Evolutionary conservation across 1,139 yeast genomes (phyloP).

Genomic region (Suhomyces chickasaworum): DNA sequence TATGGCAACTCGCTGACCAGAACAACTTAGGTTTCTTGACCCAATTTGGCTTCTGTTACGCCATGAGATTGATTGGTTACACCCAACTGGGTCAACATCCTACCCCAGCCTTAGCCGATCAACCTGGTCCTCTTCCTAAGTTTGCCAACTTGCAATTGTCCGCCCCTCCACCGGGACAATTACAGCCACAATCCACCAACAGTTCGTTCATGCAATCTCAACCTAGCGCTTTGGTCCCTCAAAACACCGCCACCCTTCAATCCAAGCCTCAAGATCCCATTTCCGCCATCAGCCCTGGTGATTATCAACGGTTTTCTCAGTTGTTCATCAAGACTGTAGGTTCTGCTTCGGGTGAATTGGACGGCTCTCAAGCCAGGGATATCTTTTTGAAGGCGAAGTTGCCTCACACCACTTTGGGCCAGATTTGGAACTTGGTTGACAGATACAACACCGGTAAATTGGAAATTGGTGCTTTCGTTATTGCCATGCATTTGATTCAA

Average conservation of each 20-base stretch:
- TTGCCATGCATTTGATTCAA: conserved; percentile 96
- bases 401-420: conserved; percentile 74
- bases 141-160: conserved; percentile 43
- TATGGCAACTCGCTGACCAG: conserved; percentile 91
- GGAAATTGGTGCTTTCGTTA: conserved; percentile 71
- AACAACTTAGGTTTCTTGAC: conserved; percentile 84
- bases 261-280: conserved; percentile 44
- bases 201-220: conserved; percentile 53
- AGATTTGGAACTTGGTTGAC: conserved; percentile 89
- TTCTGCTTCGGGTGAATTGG: conserved; percentile 44
- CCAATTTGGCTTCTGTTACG: conserved; percentile 78
- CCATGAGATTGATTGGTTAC: conserved; percentile 87
- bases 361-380: conserved; percentile 77
- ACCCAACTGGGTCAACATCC: conserved; percentile 75
- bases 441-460: conserved; percentile 71
- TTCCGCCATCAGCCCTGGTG: conserved; percentile 65
- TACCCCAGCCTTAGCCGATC: conserved; percentile 50
- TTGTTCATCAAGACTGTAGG: conserved; percentile 79
- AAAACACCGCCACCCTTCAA: conserved; percentile 35
- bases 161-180: conserved; percentile 16
- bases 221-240: conserved; percentile 42
- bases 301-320: conserved; percentile 69
- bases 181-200: conserved; percentile 41
- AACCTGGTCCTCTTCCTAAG: conserved; percentile 60
- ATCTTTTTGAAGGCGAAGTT: conserved; percentile 87